These are phyloP conservation scores for Xylariales sp. DNA, from an alignment of 2,329 filamentous ascomycete species.

Conservation along the genomic window DNA sequence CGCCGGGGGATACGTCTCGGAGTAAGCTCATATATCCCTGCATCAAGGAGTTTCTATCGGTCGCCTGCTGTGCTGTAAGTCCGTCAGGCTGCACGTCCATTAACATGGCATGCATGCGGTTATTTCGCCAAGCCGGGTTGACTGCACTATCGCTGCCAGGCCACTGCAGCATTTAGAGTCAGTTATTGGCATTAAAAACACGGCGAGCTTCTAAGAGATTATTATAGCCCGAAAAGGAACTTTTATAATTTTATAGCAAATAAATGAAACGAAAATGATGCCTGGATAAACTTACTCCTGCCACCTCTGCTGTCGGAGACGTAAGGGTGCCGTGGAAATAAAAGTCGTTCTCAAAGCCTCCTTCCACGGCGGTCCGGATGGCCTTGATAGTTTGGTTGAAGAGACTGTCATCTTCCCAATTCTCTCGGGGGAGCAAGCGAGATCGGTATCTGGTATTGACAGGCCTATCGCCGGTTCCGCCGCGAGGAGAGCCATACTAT, in stretches of 20 bases:
- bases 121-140: constrained; percentile 58
- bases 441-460: constrained; percentile 50
- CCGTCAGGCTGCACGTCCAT: constrained; percentile 45
- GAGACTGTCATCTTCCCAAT: constrained; percentile 46
- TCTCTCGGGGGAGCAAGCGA: constrained; percentile 49
- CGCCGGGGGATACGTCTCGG: constrained; percentile 53
- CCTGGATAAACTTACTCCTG: constrained; percentile 34
- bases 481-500: constrained; percentile 46
- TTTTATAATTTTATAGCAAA: not conserved
- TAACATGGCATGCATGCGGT: constrained; percentile 52
- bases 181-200: not conserved
- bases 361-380: constrained; percentile 50
- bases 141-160: constrained; percentile 50
- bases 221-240: too few relatives aligned
- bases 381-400: constrained; percentile 47
- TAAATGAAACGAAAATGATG: not conserved
- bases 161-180: constrained; percentile 37
- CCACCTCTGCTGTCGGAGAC: constrained; percentile 48
- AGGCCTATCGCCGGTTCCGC: constrained; percentile 45
- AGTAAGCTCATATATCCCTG: constrained; percentile 45
- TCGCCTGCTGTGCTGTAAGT: constrained; percentile 42
- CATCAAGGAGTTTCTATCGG: constrained; percentile 44
- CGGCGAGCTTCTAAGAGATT: not conserved
- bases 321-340: constrained; percentile 51
- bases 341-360: constrained; percentile 51